Conservation (phyloP, 2,329 filamentous ascomycete genomes). For the Dothistroma septosporum region DNA sequence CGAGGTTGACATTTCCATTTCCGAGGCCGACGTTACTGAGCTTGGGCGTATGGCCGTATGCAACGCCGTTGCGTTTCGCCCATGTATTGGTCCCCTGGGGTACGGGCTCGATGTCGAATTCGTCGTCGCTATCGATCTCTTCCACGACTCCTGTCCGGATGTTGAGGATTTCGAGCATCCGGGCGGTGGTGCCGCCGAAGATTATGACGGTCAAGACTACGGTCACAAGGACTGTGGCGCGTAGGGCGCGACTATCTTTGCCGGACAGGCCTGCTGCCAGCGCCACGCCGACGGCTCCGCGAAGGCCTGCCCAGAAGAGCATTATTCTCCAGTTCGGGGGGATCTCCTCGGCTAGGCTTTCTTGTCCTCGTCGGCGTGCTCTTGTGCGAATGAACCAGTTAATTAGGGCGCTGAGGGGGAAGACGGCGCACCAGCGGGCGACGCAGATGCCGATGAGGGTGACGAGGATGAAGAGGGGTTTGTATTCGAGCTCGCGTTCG, state of each 20-base stretch:
- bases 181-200: constrained; percentile 92
- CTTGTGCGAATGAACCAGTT: constrained; percentile 91
- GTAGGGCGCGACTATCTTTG: constrained; percentile 66
- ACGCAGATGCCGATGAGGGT: constrained; percentile 87
- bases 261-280: constrained; percentile 84
- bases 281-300: constrained; percentile 92
- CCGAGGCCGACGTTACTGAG: constrained; percentile 48
- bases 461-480: constrained; percentile 91
- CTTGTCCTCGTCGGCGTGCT: constrained; percentile 68
- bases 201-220: constrained; percentile 98
- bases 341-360: constrained; percentile 73
- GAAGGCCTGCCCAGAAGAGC: constrained; percentile 98
- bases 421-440: constrained; percentile 89
- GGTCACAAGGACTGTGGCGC: constrained; percentile 93
- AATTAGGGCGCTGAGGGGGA: constrained; percentile 82
- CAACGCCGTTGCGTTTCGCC: constrained; percentile 72
- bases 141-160: constrained; percentile 95
- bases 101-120: constrained; percentile 85
- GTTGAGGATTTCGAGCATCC: constrained; percentile 96
- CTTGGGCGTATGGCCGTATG: constrained; percentile 72
- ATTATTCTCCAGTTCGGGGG: constrained; percentile 97
- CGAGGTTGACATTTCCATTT: constrained; percentile 31
- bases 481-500: constrained; percentile 80
- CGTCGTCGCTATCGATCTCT: constrained; percentile 94
- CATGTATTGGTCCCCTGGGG: constrained; percentile 66